Conservation (phyloP, 2,329 filamentous ascomycete genomes). For the Arthrobotrys sinensis region DNA sequence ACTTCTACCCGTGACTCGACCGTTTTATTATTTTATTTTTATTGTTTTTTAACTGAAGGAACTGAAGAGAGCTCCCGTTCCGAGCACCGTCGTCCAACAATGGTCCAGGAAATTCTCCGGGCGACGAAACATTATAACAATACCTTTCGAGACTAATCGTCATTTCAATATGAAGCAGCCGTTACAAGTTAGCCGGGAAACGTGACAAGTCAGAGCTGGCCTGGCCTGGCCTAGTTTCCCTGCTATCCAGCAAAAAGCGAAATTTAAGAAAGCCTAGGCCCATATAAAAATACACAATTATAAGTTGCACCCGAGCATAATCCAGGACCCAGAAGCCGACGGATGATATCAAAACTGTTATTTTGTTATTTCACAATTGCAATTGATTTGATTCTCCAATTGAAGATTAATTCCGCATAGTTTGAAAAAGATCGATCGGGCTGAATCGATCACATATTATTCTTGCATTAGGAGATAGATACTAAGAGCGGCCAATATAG, state of each 20-base stretch:
- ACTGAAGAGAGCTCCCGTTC: background rate
- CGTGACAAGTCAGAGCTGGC: constrained; percentile 53
- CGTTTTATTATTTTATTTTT: background rate
- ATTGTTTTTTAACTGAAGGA: background rate
- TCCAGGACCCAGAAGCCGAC: constrained; percentile 24
- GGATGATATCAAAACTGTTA: constrained; percentile 17
- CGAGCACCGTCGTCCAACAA: background rate
- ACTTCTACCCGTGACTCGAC: background rate
- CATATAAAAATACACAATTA: constrained; percentile 41
- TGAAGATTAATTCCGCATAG: background rate
- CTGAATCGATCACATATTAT: constrained; percentile 24
- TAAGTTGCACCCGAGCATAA: constrained; percentile 28
- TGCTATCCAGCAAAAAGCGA: constrained; percentile 1
- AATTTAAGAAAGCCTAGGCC: constrained; percentile 8
- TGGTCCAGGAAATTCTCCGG: constrained; percentile 2
- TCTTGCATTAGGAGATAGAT: background rate
- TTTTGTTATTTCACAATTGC: constrained; percentile 19
- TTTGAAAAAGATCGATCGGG: constrained; percentile 16
- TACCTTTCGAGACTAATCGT: background rate
- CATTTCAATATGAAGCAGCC: constrained; percentile 18
- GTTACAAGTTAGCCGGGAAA: constrained; percentile 36
- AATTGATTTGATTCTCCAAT: background rate
- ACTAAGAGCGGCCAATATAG: constrained; percentile 2
- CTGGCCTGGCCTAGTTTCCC: constrained; percentile 15
- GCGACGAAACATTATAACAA: background rate